Evolutionary conservation across 2,329 filamentous ascomycete species (phyloP).

Genomic region (Fusarium cicatricum): DNA sequence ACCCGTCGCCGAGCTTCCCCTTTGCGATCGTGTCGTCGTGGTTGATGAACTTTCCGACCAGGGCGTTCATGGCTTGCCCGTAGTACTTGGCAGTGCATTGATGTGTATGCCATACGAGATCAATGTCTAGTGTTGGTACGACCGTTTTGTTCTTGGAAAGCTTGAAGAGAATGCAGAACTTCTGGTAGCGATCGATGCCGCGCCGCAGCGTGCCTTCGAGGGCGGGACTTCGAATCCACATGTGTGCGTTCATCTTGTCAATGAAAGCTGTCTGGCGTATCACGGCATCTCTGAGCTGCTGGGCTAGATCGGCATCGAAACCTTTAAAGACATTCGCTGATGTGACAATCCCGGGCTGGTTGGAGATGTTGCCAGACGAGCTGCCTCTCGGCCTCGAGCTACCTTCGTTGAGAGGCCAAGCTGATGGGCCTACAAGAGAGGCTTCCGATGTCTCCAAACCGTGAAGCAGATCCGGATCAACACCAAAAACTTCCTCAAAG

Average conservation of each 20-base stretch:
- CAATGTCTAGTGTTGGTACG: slow-evolving; percentile 54
- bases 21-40: slow-evolving; percentile 51
- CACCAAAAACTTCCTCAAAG: background rate
- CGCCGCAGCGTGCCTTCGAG: slow-evolving; percentile 46
- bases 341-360: background rate
- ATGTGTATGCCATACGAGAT: slow-evolving; percentile 56
- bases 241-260: slow-evolving; percentile 50
- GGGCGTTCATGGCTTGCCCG: slow-evolving; percentile 17
- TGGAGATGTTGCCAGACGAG: too few species aligned
- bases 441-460: background rate
- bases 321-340: slow-evolving; percentile 1
- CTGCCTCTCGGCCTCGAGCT: too few species aligned
- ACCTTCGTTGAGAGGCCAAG: too few species aligned
- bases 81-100: slow-evolving; percentile 48
- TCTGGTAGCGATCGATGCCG: slow-evolving; percentile 48
- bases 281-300: slow-evolving; percentile 44
- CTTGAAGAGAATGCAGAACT: slow-evolving; percentile 48
- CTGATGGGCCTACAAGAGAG: rapidly evolving
- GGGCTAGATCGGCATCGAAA: background rate
- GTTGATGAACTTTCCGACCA: slow-evolving; percentile 44
- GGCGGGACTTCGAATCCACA: slow-evolving; percentile 51
- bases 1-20: slow-evolving; percentile 38
- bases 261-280: slow-evolving; percentile 50
- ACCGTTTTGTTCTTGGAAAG: slow-evolving; percentile 34
- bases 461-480: background rate